Conservation (phyloP, 1,284 basidiomycete species). For the Tausonia pullulans region DNA sequence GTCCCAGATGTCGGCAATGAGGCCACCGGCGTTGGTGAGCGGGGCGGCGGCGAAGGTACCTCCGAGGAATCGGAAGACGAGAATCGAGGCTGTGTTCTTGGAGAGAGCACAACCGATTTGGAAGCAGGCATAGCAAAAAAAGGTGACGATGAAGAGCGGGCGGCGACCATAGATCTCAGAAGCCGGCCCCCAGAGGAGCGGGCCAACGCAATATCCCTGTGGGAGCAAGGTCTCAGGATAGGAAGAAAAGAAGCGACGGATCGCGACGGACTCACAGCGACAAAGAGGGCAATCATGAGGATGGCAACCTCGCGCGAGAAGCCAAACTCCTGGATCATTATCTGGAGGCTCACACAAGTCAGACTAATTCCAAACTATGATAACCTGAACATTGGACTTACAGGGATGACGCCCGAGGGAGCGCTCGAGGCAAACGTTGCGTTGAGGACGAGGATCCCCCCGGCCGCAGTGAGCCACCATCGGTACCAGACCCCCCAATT, state of each 20-base stretch:
- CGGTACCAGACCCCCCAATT: slow-evolving; percentile 48
- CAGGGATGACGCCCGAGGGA: slow-evolving; percentile 19
- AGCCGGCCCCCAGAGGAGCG: slow-evolving; percentile 45
- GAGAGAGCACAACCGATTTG: slow-evolving; percentile 55
- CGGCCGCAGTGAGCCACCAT: slow-evolving; percentile 53
- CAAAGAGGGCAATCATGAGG: slow-evolving; percentile 38
- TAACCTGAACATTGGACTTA: too few relatives aligned
- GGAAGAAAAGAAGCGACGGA: neutral
- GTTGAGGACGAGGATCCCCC: slow-evolving; percentile 54
- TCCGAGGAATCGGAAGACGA: slow-evolving; percentile 57
- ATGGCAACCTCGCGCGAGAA: slow-evolving; percentile 46
- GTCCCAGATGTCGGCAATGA: slow-evolving; percentile 55
- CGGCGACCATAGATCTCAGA: slow-evolving; percentile 26
- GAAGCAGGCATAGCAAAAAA: slow-evolving; percentile 48
- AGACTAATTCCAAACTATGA: too few relatives aligned
- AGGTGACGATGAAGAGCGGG: slow-evolving; percentile 55
- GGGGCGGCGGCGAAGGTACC: slow-evolving; percentile 42
- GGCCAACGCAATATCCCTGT: slow-evolving; percentile 45
- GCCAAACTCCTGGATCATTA: slow-evolving; percentile 44
- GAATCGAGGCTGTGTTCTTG: slow-evolving; percentile 47
- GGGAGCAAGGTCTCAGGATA: neutral
- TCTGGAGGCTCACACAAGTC: slow-evolving; percentile 13
- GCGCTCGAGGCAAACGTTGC: slow-evolving; percentile 41
- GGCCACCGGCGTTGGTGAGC: slow-evolving; percentile 40
- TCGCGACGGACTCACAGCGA: slow-evolving; percentile 21